Base-by-base conservation (phyloP, 257 asterid species). In the Plantago ovata region DNA sequence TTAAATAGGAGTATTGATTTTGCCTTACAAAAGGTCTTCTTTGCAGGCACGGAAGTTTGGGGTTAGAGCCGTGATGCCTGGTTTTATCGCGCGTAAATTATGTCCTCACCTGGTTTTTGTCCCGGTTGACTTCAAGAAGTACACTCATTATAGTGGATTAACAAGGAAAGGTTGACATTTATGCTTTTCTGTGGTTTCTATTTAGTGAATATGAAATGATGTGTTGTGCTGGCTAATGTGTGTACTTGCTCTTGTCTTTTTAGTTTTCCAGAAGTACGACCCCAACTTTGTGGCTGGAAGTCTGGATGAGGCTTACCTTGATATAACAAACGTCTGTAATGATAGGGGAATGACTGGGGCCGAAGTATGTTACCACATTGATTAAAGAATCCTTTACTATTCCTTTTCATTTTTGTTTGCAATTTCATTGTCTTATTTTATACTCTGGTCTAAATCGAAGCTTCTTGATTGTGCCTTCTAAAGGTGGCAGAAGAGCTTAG, bases 61-160 rank as follows among this genome's bases (percentile, higher is more conserved):
- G 41, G 97, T 92, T 39, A 86, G 98, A 64, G 98, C 98, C 72
- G 98, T 95, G 21, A 92, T 92, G 97, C 98, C 98, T 58, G 98
- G 98, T 50, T 92, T 92, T 58, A 92, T 92, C 72, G 98, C 97
- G 56, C 81, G 84, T 15, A 92, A 84, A 79, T 76, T 92, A 67
- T 88, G 95, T 73, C 95, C 98, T 2, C 72, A 79, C 60, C 65
- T 92, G 69, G 77, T 84, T 72, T 80, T 92, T 65, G 95, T 92
- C 62, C 97, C 95, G 7, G 58, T 47, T 1, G 95, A 88, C 79
- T 92, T 88, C 76, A 81, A 85, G 79, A 92, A 92, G 61, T 92
- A 92, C 73, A 86, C 70, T 42, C 75, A 86, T 69, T 88, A 72
- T 69, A 92, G 98, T 62, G 86, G 67, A 50, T 79, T 92, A 61